phyloP scores from a whole-genome alignment of 257 asterid genomes.

The Linaria vulgaris region DNA sequence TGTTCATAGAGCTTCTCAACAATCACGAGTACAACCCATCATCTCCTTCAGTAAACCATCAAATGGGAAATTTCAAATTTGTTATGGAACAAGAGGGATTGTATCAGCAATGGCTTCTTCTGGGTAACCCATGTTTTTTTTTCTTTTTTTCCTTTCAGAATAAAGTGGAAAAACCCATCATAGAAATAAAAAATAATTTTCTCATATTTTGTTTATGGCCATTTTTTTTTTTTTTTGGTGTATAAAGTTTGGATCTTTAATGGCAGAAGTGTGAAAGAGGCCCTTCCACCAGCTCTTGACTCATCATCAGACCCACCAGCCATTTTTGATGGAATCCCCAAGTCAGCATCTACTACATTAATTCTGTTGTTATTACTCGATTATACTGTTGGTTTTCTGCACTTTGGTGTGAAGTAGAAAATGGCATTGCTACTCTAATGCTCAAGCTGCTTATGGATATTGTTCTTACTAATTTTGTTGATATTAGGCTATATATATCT shows the following conservation, averaged over 20 bases:
- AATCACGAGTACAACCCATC: no score
- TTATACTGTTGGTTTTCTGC: neutral
- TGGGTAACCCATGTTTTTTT: no score
- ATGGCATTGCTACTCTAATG: neutral
- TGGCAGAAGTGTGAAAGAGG: constrained; percentile 48
- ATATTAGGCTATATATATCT: constrained; percentile 76
- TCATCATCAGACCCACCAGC: constrained; percentile 82
- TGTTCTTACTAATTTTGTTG: constrained; percentile 25
- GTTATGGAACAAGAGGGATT: constrained; percentile 15
- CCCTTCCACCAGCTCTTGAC: constrained; percentile 74
- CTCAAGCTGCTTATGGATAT: neutral
- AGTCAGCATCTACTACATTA: constrained; percentile 37
- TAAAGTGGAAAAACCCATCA: no score
- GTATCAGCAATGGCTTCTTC: no score
- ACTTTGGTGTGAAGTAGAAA: neutral
- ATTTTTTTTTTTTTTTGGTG: constrained; percentile 20
- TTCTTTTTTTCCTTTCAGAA: no score
- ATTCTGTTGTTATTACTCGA: neutral
- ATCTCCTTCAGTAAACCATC: constrained; percentile 27
- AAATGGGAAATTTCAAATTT: constrained; percentile 27
- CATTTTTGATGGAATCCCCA: constrained; percentile 80
- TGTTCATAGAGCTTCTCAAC: no score
- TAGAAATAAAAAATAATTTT: no score
- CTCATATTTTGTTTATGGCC: neutral
- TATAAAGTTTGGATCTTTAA: constrained; percentile 9